These are phyloP conservation scores for Neurospora sp. DNA, from an alignment of 495 filamentous ascomycete genomes.

Conservation along the genomic window DNA sequence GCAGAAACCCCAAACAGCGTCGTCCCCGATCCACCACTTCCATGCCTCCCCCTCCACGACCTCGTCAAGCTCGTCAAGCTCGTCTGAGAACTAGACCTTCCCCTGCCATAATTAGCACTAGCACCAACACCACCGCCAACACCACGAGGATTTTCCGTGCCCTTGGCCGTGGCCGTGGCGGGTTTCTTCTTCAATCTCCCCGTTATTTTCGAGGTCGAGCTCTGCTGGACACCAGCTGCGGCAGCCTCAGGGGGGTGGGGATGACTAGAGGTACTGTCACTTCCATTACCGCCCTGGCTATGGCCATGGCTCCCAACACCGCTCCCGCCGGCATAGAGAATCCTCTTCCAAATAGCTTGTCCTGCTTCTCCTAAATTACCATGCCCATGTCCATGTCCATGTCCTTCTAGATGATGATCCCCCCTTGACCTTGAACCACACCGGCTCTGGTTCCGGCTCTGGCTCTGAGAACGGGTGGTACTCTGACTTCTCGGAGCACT, in stretches of 20 bases:
- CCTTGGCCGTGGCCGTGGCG: neutral
- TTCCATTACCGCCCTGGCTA: neutral
- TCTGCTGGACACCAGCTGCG: neutral
- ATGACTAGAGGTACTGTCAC: neutral
- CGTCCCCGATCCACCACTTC: neutral
- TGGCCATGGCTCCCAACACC: neutral
- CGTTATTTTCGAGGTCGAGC: neutral
- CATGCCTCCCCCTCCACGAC: neutral
- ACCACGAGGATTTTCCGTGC: neutral
- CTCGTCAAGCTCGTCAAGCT: neutral
- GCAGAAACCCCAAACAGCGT: neutral
- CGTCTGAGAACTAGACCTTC: neutral
- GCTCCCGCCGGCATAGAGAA: neutral
- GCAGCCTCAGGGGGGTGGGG: neutral
- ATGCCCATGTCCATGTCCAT: neutral
- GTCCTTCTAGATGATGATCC: neutral
- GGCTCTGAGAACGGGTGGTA: neutral
- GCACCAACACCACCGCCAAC: neutral
- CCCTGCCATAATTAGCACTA: neutral
- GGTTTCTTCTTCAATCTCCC: neutral
- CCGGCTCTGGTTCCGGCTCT: neutral
- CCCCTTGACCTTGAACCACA: neutral
- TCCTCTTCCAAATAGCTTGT: neutral
- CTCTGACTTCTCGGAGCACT: neutral
- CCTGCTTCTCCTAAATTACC: neutral